Base-by-base conservation (phyloP, 2,329 filamentous ascomycete genomes). In the Calonectria pseudoturangicola region DNA sequence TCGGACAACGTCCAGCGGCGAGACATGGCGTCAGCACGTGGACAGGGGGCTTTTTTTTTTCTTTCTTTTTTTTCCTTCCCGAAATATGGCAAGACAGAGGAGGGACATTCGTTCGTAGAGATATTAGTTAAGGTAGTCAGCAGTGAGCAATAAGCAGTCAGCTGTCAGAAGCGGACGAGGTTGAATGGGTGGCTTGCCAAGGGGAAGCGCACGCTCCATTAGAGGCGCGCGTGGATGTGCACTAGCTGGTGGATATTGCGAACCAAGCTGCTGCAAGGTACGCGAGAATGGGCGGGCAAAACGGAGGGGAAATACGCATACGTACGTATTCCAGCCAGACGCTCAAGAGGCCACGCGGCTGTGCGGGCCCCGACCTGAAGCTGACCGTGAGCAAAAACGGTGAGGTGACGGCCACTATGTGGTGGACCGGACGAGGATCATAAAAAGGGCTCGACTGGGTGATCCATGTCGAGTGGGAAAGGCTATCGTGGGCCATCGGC, bases 111-210 rank as follows among this genome's bases (percentile, higher is more conserved):
- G 21, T 21, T 21, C 21, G 21, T 21, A 21, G 21, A 28, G 27
- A 25, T 16, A 21, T 21, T 30, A 48, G 43, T 25, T n/a, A 28
- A 39, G 30, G 30, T 9, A 33, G 30, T 33, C 30, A 33, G 30
- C 30, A 33, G 21, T 21, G 21, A 21, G 30, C 30, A 33, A 33
- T 33, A 33, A 33, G 30, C 30, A 33, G 30, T 16, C 18, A 47
- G n/a, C n/a, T 27, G 30, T 12, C 3, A 18, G 54, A 60, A 43
- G 13, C 12, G 36, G 21, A 39, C 28, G 9, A 54, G 45, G 15
- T 33, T 67, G 67, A 43, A 68, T 47, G 60, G 56, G 70, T 70
- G 39, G 71, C 77, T 79, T 79, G 76, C 76, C 77, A 79, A 79
- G 77, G 76, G 77, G 72, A 71, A 6, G 8, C 54, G 10, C 9